A percentile compares a stretch with the other conserved stretches of the same genome.
Evolutionary conservation across 192 early-diverging fungal species (phyloP).

Genomic region (Spizellomyces sp.): DNA sequence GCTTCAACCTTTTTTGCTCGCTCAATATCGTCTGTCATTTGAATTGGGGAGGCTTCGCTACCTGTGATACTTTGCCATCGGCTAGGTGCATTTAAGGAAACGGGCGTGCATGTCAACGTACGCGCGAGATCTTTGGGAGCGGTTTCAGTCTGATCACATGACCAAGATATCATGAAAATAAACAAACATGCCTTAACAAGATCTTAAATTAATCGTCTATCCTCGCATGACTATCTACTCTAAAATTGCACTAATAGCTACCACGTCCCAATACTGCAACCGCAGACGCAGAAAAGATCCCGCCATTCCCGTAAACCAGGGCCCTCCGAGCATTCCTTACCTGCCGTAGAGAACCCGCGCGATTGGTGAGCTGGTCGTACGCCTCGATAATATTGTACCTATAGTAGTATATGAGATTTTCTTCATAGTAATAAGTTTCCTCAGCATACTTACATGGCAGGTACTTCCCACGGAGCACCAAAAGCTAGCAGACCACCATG

Average conservation of each 20-base stretch:
- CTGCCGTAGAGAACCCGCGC: conserved; percentile 37
- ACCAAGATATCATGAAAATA: no score
- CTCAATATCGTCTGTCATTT: background rate
- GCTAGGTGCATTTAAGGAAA: no score
- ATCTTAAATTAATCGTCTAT: no score
- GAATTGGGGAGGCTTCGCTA: no score
- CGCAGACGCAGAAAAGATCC: conserved; percentile 43
- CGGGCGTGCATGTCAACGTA: no score
- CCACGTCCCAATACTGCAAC: conserved; percentile 34
- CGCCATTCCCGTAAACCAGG: conserved; percentile 51
- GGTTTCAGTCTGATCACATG: no score
- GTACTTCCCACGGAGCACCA: conserved; percentile 55
- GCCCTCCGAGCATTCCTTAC: conserved; percentile 39
- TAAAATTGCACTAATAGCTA: background rate
- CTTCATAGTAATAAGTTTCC: no score
- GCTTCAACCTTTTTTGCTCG: background rate
- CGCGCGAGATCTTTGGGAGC: no score
- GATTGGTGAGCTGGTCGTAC: conserved; percentile 33
- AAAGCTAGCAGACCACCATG: conserved; percentile 52
- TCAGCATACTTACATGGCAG: conserved; percentile 39
- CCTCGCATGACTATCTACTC: no score
- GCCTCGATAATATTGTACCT: conserved; percentile 52
- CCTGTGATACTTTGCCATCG: no score
- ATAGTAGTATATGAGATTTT: background rate
- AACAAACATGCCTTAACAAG: no score